A percentile compares a stretch with the other conserved stretches of the same genome.
Evolutionary conservation across 176 grass and related monocot species (phyloP).

Genomic region (Stipa capillata): DNA sequence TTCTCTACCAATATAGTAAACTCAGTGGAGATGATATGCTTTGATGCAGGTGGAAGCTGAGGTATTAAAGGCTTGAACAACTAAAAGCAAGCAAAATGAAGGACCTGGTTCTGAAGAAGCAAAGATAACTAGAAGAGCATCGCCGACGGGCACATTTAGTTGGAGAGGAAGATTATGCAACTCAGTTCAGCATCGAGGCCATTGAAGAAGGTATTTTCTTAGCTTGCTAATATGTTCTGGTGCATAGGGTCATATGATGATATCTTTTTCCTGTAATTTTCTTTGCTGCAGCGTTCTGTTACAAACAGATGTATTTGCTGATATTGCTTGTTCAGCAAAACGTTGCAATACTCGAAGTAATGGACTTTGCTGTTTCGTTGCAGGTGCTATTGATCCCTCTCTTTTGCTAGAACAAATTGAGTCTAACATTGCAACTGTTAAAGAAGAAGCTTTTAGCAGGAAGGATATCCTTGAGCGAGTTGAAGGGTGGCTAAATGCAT

Average conservation of each 20-base stretch:
- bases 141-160: slow-evolving; percentile 39
- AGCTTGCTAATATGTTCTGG: neutral
- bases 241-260: neutral
- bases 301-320: neutral
- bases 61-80: slow-evolving; percentile 58
- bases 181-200: slow-evolving; percentile 46
- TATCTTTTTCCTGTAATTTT: neutral
- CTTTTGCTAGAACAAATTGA: slow-evolving; percentile 72
- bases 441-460: slow-evolving; percentile 74
- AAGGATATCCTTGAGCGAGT: slow-evolving; percentile 79
- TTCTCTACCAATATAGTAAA: neutral
- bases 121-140: slow-evolving; percentile 67
- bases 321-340: neutral
- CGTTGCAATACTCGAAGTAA: neutral
- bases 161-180: slow-evolving; percentile 24
- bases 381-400: slow-evolving; percentile 65
- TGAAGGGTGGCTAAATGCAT: slow-evolving; percentile 59
- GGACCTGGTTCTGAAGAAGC: slow-evolving; percentile 73
- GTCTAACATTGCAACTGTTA: slow-evolving; percentile 35
- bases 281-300: neutral
- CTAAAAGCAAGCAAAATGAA: slow-evolving; percentile 77
- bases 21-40: neutral
- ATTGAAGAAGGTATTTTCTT: slow-evolving; percentile 46
- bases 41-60: slow-evolving; percentile 60
- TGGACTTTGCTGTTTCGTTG: neutral